Evolutionary conservation across 192 early-diverging fungal genomes (phyloP), one percentile per base, ranked within the genome.

Genomic region (Coemansia sp.): DNA sequence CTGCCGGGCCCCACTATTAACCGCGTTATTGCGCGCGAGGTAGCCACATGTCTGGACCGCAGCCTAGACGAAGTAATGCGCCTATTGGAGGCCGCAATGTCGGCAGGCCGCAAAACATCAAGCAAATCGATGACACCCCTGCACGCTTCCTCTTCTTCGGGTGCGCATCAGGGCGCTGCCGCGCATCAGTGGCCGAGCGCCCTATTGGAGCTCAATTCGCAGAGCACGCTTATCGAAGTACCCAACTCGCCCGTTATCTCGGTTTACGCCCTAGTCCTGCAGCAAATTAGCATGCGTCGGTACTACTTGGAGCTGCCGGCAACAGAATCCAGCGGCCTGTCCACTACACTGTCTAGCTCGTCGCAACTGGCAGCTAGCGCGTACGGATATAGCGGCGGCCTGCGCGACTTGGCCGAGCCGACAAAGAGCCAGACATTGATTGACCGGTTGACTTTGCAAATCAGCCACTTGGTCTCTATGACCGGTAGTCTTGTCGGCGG

Each of bases 181-280:
- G 24, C 63, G 10, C 63, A 67, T 45, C 62, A 62, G 42, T 71
- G 71, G 71, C 67, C 70, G 3, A 3, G 9, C 3, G 64, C 55
- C n/a, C 48, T 66, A 35, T 59, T 51, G 2, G 39, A 42, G 40
- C 50, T 69, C 23, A 34, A 60, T 58, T n/a, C 38, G 20, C 13
- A 43, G 13, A 61, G 45, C 33, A 9, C 48, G 13, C 23, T 69
- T 5, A 60, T 76, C 16, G 66, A 75, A 57, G 83, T 81, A 21
- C 62, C 75, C n/a, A 81, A 81, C 70, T 81, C 74, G 50, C 83
- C 83, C 0, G 69, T 77, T 16, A 75, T 76, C 1, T 84, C 83
- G 0, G 73, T 84, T 5, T 84, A 84, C 45, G 68, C 72, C 1
- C 59, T 84, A 33, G 74, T 84, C 13, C n/a, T 76, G 59, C 73